Evolutionary conservation across 345 rosid species (phyloP).

Genomic region (Mallotus nudiflorus): DNA sequence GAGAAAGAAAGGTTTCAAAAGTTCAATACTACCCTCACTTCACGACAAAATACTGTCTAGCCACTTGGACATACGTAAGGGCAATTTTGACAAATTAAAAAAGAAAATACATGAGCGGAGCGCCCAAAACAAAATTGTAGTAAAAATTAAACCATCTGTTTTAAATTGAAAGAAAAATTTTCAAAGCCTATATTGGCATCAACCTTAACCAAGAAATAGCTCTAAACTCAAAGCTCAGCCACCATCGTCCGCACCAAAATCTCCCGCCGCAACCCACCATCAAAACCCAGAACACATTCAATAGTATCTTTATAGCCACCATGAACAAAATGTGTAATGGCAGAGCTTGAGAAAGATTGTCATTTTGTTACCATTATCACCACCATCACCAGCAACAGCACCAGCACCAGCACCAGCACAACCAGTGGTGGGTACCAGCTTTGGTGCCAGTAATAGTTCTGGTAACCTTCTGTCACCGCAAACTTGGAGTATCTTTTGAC

Average conservation of each 20-base stretch:
- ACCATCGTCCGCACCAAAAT: conserved; percentile 1
- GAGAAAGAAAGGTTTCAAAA: not conserved
- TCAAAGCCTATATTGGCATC: no score
- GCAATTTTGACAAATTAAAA: conserved; percentile 20
- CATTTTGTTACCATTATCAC: not conserved
- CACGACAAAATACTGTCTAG: conserved; percentile 24
- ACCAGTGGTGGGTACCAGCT: not conserved
- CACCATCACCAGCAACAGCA: not conserved
- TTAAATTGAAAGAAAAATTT: no score
- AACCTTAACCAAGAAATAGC: not conserved
- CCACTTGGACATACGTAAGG: conserved; percentile 16
- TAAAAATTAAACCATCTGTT: no score
- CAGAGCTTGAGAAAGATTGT: not conserved
- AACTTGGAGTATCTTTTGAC: conserved; percentile 7
- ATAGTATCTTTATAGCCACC: not conserved
- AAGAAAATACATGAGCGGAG: conserved; percentile 26
- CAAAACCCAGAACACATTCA: not conserved
- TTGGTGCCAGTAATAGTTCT: not conserved
- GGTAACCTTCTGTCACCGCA: conserved; percentile 16
- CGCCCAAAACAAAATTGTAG: conserved; percentile 36
- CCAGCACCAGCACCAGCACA: conserved; percentile 3
- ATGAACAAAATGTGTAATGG: not conserved
- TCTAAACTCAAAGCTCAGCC: conserved; percentile 23
- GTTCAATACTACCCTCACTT: conserved; percentile 29
- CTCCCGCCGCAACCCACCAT: conserved; percentile 8